Evolutionary conservation across 768 basidiomycete genomes (phyloP).

Genomic region (Auricularia sp.): DNA sequence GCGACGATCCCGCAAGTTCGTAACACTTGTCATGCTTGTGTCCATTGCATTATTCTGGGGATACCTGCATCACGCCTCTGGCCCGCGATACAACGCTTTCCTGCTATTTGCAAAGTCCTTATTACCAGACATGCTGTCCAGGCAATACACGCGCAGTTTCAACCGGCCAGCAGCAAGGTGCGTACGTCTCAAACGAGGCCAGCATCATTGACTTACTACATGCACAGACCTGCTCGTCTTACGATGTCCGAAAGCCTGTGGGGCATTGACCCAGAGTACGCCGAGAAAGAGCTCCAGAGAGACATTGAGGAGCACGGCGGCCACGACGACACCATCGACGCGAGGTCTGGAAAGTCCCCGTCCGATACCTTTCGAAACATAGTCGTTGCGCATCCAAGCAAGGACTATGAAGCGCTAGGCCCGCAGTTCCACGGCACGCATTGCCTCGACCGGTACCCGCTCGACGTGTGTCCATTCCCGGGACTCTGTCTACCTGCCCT

Average conservation of each 20-base stretch:
- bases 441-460: not conserved
- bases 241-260: not conserved
- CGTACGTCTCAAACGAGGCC: not conserved
- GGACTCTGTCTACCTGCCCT: not conserved
- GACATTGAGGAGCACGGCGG: not conserved
- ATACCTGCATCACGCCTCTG: not conserved
- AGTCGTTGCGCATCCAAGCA: not conserved
- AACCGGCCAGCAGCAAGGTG: not conserved
- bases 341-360: not conserved
- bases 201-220: not conserved
- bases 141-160: not conserved
- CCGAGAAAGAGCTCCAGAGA: not conserved
- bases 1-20: not conserved
- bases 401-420: not conserved
- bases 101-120: not conserved
- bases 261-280: not conserved
- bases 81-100: not conserved
- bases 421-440: not conserved
- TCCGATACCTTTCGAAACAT: not conserved
- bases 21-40: not conserved
- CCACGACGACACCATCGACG: not conserved
- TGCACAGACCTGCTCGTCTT: not conserved
- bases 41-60: not conserved
- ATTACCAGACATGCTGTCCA: not conserved
- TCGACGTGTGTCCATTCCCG: not conserved